These are phyloP conservation scores for Setaria italica DNA, from an alignment of 202 grass and related monocot species.

Conservation along the genomic window DNA sequence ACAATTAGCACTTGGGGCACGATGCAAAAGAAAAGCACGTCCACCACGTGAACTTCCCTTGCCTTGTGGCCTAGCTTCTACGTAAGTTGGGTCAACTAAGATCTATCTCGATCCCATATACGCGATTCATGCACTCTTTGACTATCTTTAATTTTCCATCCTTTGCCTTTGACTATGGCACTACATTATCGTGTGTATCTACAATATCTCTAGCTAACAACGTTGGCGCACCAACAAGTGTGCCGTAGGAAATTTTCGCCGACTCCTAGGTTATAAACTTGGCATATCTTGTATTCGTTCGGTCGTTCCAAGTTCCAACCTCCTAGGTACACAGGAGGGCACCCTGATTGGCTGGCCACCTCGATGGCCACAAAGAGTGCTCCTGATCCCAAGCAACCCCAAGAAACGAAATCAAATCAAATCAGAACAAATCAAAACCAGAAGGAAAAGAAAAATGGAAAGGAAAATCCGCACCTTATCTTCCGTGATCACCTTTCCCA, in stretches of 20 bases:
- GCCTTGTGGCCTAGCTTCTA: background rate
- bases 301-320: background rate
- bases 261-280: background rate
- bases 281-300: background rate
- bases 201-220: background rate
- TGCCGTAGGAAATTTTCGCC: background rate
- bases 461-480: background rate
- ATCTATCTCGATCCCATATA: background rate
- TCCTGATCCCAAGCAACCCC: background rate
- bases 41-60: background rate
- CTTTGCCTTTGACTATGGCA: background rate
- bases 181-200: background rate
- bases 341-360: background rate
- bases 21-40: background rate
- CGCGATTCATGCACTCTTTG: background rate
- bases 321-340: background rate
- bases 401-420: background rate
- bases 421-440: background rate
- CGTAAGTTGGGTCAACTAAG: background rate
- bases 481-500: background rate
- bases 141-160: no score
- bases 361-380: background rate
- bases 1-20: background rate
- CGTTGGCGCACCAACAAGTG: background rate
- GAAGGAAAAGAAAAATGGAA: background rate